Base-by-base conservation (phyloP, 306 rosid species). In the Cercis canadensis region DNA sequence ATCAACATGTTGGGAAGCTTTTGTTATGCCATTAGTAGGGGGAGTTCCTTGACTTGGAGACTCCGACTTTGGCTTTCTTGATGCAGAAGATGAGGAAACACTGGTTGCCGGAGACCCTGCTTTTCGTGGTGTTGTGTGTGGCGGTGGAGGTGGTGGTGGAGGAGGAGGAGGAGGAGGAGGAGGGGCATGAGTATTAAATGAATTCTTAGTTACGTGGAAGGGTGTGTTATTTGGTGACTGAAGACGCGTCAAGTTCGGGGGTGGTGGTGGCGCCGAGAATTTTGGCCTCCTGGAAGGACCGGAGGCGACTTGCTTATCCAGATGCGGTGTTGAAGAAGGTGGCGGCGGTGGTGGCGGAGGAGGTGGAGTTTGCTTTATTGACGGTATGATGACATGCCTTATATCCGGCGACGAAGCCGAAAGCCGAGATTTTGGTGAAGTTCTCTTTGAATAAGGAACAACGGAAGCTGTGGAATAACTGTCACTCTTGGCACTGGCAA, bases 201-300 rank as follows among this genome's bases (percentile, higher is more conserved):
- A 66, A 16, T 75, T 56, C 46, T 51, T 70, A 0, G 84, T 57
- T 12, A 53, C 40, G 41, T 73, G 82, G 0, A 24, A 41, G 19
- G 74, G 53, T 31, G 78, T 17, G 52, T 29, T 78, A 71, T 78
- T 78, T 21, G 86, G 51, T 37, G 89, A 82, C 69, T 82, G 95
- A 75, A 89, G 89, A 14, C 78, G 89, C 32, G 77, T 72, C 75
- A 84, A 50, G 65, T 86, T 78, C 32, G 96, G 88, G 11, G 87
- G 79, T 7, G 96, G 97, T 6, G 88, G 97, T 12, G 88, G 98
- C 16, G 90, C 75, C 5, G 96, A 78, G 76, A 87, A 88, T 46
- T 82, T 90, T 0, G 96, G 97, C 33, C 73, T 81, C 31, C 77
- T 78, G 10, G 85, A 69, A 64, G 80, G 55, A 67, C 70, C 71